Percentiles rank a stretch among this genome's conserved stretches.
These are phyloP conservation scores for Serendipita indica DNA, from an alignment of 768 basidiomycete genomes.

Conservation along the genomic window DNA sequence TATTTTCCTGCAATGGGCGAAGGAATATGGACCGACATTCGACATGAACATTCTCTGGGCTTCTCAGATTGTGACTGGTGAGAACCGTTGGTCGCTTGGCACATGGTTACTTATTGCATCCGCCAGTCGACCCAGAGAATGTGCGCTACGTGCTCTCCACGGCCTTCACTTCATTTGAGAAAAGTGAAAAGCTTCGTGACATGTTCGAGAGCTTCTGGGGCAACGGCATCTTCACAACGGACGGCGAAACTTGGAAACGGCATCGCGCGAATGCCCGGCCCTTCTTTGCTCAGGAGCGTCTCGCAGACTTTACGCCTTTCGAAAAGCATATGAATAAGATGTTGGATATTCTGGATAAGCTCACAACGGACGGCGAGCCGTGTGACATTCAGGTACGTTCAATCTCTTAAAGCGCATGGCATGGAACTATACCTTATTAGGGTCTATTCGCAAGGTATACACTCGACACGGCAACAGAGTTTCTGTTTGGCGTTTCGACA, in stretches of 20 bases:
- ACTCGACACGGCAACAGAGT: constrained; percentile 57
- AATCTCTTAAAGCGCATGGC: background rate
- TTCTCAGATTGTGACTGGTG: constrained; percentile 34
- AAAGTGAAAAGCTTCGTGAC: constrained; percentile 26
- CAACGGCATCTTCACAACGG: constrained; percentile 62
- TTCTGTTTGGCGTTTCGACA: constrained; percentile 54
- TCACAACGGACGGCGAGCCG: constrained; percentile 1
- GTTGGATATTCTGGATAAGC: constrained; percentile 9
- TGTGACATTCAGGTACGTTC: constrained; percentile 14
- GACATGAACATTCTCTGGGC: constrained; percentile 55
- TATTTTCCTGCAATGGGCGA: constrained; percentile 48
- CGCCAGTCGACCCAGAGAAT: constrained; percentile 25
- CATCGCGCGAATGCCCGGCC: constrained; percentile 55
- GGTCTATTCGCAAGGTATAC: constrained; percentile 55
- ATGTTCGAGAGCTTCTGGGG: constrained; percentile 30
- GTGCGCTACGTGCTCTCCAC: constrained; percentile 26
- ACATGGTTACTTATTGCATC: background rate
- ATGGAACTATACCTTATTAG: constrained; percentile 18
- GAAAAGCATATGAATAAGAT: constrained; percentile 39
- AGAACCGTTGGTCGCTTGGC: background rate
- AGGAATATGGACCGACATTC: constrained; percentile 55
- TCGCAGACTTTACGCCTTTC: constrained; percentile 54
- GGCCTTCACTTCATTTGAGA: constrained; percentile 13
- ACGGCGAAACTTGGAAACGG: constrained; percentile 39
- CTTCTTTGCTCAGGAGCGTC: constrained; percentile 59